Evolutionary conservation across 2,329 filamentous ascomycete genomes (phyloP).

Genomic region (Sarocladium kiliense): DNA sequence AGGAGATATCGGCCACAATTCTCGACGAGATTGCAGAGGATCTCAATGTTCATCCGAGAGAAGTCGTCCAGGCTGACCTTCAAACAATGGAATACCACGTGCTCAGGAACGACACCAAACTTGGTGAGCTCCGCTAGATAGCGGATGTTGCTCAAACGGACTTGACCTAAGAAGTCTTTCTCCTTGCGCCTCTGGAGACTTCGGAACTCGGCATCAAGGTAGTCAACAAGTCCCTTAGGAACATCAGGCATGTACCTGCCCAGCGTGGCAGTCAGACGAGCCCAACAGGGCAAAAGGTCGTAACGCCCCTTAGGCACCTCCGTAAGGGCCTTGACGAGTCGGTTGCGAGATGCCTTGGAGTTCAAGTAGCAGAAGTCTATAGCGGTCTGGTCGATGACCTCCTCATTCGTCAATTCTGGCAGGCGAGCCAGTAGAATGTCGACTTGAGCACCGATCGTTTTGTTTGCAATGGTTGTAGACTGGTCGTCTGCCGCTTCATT

Average conservation of each 20-base stretch:
- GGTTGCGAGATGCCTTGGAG: slow-evolving; percentile 94
- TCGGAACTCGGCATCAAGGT: slow-evolving; percentile 93
- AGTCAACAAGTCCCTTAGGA: slow-evolving; percentile 83
- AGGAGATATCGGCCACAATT: slow-evolving; percentile 94
- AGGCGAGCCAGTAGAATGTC: slow-evolving; percentile 82
- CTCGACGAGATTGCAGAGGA: slow-evolving; percentile 91
- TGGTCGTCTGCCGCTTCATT: slow-evolving; percentile 63
- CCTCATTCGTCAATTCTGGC: slow-evolving; percentile 89
- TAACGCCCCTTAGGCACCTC: slow-evolving; percentile 92
- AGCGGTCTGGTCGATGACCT: slow-evolving; percentile 84
- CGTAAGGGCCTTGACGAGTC: slow-evolving; percentile 85
- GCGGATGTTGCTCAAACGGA: slow-evolving; percentile 90
- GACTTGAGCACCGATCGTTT: slow-evolving; percentile 94
- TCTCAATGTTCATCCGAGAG: slow-evolving; percentile 98
- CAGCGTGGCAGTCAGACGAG: slow-evolving; percentile 87
- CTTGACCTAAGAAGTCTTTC: slow-evolving; percentile 94
- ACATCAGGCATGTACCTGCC: slow-evolving; percentile 92
- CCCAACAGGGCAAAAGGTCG: slow-evolving; percentile 85
- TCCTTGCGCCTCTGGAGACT: slow-evolving; percentile 95
- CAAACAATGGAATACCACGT: slow-evolving; percentile 97
- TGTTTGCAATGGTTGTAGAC: slow-evolving; percentile 93
- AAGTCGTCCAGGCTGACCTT: slow-evolving; percentile 98
- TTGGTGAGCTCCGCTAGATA: slow-evolving; percentile 97
- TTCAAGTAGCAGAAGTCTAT: slow-evolving; percentile 98
- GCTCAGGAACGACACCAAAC: slow-evolving; percentile 95